Evolutionary conservation across 208 protist species (phyloP).

Genomic region (Borovskyia barvae): DNA sequence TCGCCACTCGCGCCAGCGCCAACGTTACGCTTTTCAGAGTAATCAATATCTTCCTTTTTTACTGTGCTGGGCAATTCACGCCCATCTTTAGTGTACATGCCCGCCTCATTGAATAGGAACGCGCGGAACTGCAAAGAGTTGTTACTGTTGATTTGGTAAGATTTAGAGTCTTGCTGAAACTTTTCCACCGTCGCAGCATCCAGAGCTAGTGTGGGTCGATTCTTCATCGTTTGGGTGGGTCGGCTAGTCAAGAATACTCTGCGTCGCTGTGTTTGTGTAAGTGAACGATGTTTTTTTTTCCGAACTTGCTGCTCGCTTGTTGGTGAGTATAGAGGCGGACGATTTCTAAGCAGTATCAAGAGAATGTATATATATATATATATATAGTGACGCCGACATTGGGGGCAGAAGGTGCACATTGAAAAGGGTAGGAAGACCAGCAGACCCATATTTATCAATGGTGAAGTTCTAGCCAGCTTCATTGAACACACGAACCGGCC

Average conservation of each 20-base stretch:
- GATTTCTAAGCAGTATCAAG: too few relatives aligned
- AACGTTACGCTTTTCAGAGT: slow-evolving; percentile 51
- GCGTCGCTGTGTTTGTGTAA: not conserved
- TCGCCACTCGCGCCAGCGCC: slow-evolving; percentile 76
- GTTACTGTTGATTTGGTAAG: slow-evolving; percentile 88
- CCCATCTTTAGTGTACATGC: slow-evolving; percentile 87
- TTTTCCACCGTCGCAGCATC: slow-evolving; percentile 67
- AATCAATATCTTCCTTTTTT: slow-evolving; percentile 81
- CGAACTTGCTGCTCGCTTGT: too few relatives aligned
- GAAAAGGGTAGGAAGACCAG: too few relatives aligned
- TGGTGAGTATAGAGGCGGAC: too few relatives aligned
- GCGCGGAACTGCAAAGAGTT: slow-evolving; percentile 85
- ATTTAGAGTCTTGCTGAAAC: slow-evolving; percentile 69
- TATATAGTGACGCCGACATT: too few relatives aligned
- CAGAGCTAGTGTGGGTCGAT: slow-evolving; percentile 50
- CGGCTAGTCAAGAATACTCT: too few relatives aligned
- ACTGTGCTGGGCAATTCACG: slow-evolving; percentile 65
- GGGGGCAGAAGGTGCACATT: too few relatives aligned
- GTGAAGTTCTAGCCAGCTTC: too few relatives aligned
- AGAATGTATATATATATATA: too few relatives aligned
- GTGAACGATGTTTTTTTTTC: too few relatives aligned
- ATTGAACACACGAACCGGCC: too few relatives aligned
- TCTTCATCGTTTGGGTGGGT: slow-evolving; percentile 47
- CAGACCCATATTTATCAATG: too few relatives aligned
- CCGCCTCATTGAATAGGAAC: slow-evolving; percentile 78